Percentiles rank a stretch among this genome's conserved stretches.
Conservation (phyloP, 371 early-diverging fungal species). For the Encephalitozoon cuniculi region DNA sequence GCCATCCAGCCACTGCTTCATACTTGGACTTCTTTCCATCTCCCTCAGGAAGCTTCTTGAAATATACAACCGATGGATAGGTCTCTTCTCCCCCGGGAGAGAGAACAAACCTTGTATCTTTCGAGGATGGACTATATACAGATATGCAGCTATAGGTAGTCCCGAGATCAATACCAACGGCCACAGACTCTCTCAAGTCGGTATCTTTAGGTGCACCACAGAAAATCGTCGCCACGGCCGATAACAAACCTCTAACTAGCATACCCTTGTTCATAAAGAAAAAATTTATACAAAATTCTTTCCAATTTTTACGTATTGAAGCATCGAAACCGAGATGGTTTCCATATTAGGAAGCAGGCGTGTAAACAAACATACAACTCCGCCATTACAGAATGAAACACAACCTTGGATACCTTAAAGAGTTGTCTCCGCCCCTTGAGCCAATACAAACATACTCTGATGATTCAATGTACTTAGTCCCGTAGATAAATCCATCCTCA, state of each 20-base stretch:
- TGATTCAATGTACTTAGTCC: conserved; percentile 2
- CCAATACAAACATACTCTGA: neutral
- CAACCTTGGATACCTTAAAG: neutral
- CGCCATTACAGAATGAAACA: neutral
- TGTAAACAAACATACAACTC: neutral
- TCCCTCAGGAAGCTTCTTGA: conserved; percentile 71
- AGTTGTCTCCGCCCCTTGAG: neutral
- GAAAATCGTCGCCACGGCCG: neutral
- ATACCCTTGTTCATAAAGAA: neutral
- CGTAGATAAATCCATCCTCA: conserved; percentile 26
- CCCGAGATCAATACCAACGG: conserved; percentile 73
- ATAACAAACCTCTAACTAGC: neutral
- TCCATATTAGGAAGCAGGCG: neutral
- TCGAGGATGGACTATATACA: conserved; percentile 73
- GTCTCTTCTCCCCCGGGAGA: conserved; percentile 91
- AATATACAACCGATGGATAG: conserved; percentile 83
- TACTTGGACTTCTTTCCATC: conserved; percentile 61
- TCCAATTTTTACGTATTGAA: neutral
- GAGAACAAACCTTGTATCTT: conserved; percentile 66
- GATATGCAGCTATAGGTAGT: conserved; percentile 98
- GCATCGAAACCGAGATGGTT: neutral
- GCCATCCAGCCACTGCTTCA: conserved; percentile 62
- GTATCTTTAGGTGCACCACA: neutral
- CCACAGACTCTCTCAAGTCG: conserved; percentile 12
- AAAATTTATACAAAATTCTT: neutral